Evolutionary conservation across 306 rosid genomes (phyloP), one percentile per base, ranked within the genome.

Genomic region (Astragalus glycyphyllos): DNA sequence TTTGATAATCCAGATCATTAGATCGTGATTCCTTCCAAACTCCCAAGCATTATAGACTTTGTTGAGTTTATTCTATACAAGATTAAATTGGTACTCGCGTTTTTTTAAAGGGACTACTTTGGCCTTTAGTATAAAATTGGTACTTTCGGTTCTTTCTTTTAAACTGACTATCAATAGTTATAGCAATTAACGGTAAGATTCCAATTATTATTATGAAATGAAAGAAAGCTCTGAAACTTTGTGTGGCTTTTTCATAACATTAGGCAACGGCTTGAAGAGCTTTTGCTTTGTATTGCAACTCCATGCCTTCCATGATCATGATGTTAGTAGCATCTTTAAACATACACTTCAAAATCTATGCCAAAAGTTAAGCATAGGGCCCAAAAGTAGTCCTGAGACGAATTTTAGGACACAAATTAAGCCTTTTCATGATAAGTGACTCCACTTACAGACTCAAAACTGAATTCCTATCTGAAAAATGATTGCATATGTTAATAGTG

Each of bases 101-200:
- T n/a, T n/a, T n/a, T n/a, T n/a, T n/a, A n/a, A n/a, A 20, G 31
- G 31, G 31, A 26, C 31, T 1, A 26, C 0, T 26, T 26, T 26
- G 31, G 3, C 31, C 31, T 26, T 26, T 26, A 26, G 31, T 26
- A 35, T 35, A 5, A 35, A 35, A 35, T 2, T 34, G 5, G 0
- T 34, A 2, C 5, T 34, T 4, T 34, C 4, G 4, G 4, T 34
- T 34, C 5, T 2, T 0, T 17, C n/a, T 50, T 58, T 54, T 16
- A 65, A 72, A 72, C 65, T 8, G 2, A 31, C 54, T 66, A 44
- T 26, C 58, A 68, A 49, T 59, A 62, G 51, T 11, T 46, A 26
- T 16, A 16, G 66, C 81, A 82, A n/a, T n/a, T n/a, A n/a, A 82
- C 86, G 86, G 86, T 60, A 46, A 79, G 40, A 59, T 67, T 69